Conservation (phyloP, 2,329 filamentous ascomycete genomes). For the Aotearoamyces nothofagi region DNA sequence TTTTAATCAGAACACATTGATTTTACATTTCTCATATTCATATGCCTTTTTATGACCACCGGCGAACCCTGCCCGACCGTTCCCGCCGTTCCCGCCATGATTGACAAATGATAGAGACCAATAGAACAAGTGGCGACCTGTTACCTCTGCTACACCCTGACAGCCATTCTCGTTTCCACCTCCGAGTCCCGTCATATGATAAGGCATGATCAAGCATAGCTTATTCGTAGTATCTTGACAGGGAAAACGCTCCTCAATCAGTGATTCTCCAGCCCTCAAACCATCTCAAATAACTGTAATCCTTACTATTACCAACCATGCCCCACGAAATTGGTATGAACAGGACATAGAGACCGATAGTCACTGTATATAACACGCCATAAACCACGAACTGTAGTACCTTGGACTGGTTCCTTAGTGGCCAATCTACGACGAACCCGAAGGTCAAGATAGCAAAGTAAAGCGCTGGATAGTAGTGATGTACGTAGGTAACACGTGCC, state of each 20-base stretch:
- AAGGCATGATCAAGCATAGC: no score
- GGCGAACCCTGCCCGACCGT: no score
- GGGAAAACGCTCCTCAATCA: constrained; percentile 10
- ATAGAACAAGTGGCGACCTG: no score
- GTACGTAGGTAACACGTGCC: constrained; percentile 97
- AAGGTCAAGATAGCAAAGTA: constrained; percentile 90
- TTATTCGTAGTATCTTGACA: no score
- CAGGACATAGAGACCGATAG: constrained; percentile 72
- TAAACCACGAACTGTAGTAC: constrained; percentile 55
- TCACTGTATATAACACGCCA: constrained; percentile 52
- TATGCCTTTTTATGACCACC: no score
- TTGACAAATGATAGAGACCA: no score
- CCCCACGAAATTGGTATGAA: constrained; percentile 95
- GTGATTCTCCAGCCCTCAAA: constrained; percentile 57
- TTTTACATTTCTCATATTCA: no score
- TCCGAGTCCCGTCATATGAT: no score
- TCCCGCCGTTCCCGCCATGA: no score
- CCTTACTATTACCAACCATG: constrained; percentile 70
- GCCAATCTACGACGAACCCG: constrained; percentile 82
- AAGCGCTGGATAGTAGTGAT: constrained; percentile 96
- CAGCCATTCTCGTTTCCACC: no score
- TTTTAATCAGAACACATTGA: no score
- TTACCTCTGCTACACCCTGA: no score
- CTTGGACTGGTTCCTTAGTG: constrained; percentile 50
- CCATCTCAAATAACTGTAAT: constrained; percentile 93